Base-by-base conservation (phyloP, 306 rosid species). In the Prunus mira region DNA sequence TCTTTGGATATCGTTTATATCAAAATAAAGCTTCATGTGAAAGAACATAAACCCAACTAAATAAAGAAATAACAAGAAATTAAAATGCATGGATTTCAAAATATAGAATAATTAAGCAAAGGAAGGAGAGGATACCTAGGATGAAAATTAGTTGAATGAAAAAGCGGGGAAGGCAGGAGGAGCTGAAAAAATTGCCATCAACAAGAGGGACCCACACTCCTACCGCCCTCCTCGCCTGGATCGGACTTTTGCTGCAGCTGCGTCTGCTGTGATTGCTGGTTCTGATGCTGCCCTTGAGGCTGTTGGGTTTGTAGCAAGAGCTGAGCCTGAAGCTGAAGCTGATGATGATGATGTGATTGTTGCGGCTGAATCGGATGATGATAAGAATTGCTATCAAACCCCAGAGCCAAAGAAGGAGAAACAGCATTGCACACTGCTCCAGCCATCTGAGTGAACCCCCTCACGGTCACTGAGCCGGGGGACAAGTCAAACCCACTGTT, bases 371-470 rank as follows among this genome's bases (percentile, higher is more conserved):
- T 84, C 75, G 78, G 89, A 49, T 78, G 88, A 56, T 78, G 88
- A 56, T 78, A 91, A 71, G 82, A 15, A 51, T 30, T 61, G 43
- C 71, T 85, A 19, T 93, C 96, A 63, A 83, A 93, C 5, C 93
- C 96, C 69, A 91, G 80, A 71, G 98, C 91, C 80, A 93, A 84
- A 2, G 97, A 88, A 13, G 97, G 93, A 10, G 89, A 83, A 75
- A 89, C 81, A 28, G 32, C 20, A 18, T 2, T 27, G 5, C 25
- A 46, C 28, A 1, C 12, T 0, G 77, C 45, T 2, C 45, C 67
- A 3, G 83, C 67, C 74, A 88, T 84, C 58, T 84, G 91, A 76
- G 76, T 81, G 73, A 88, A 87, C 67, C 91, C 93, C 55, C 84
- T 76, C 2, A 70, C 87, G 27, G 88, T 61, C 51, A 76, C 87